Base-by-base conservation (phyloP, 495 filamentous ascomycete species). In the Tuber indicum region DNA sequence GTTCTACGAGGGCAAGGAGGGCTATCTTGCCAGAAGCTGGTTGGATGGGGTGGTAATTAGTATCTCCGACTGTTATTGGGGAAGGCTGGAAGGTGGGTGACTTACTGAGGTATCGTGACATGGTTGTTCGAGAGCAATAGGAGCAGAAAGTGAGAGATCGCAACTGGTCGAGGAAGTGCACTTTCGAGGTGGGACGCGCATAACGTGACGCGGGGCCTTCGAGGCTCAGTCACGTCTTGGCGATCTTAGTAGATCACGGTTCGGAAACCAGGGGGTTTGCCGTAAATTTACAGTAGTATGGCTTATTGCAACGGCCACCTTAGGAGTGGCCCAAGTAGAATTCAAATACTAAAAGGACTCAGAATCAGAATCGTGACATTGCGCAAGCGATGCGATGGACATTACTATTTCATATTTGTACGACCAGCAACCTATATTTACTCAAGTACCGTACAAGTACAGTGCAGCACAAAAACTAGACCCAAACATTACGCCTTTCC, bases 21-120 rank as follows among this genome's bases (percentile, higher is more conserved):
- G 91, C 91, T 77, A 98, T 89, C 81, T 93, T 96, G 77, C 92
- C 90, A 9, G 96, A 92, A 32, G 94, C 82, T 83, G 70, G 76
- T 41, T 21, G 58, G 75, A 49, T 58, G 45, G 49, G 14, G 32
- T 17, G 39, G 73, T 70, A 79, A 72, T 71, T 75, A 66, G 58
- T 36, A 36, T 66, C 58, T 36, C 32, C 43, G 47, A 46, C 47
- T 73, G 32, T 71, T 66, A 70, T 79, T n/a, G n/a, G 70, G 66
- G 16, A 19, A 70, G 36, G 23, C 32, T 70, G 8, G 75, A 43
- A 41, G 72, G 42, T 49, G 62, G 42, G 69, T 43, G 46, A 45
- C 76, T 69, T 74, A 80, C 78, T 80, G 62, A 80, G 78, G 46
- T 80, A 80, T 32, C 78, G 78, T 72, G 78, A 80, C 78, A 80